Base-by-base conservation (phyloP, 148 eudicot species). In the Arctostaphylos glauca region DNA sequence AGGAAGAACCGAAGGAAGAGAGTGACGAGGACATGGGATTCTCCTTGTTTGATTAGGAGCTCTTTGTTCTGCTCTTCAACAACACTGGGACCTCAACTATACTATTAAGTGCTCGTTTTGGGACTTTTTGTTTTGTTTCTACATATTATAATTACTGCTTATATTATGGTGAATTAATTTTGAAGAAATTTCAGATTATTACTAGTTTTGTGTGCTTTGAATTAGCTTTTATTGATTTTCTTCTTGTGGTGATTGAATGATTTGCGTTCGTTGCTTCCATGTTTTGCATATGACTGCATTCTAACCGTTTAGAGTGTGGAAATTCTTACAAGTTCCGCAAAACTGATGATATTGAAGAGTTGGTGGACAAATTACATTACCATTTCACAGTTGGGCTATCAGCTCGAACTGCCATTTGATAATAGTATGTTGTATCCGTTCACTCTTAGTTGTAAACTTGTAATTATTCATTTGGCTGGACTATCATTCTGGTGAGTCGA, bases 1-100 rank as follows among this genome's bases (percentile, higher is more conserved):
- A 84, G 86, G 83, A 84, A 55, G 86, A 84, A 14, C 56, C 86
- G 0, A 84, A 84, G 81, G 86, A 84, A 52, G 86, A 84, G 48
- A 84, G 83, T 54, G 86, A 84, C 5, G 86, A 84, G 0, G 86
- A 84, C 53, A 64, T 84, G 86, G 86, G 86, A 52, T 80, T 84
- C 70, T 73, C 80, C 48, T 84, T 84, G 83, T 84, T 84, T 46
- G 86, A 84, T 80, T 84, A 84, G 83, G 21, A 31, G 15, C 0
- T 56, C 82, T 54, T 41, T 6, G 13, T 49, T 70, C 31, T 13
- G 43, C 5, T 12, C 43, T 66, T 66, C 16, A 12, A 16, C 15
- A 66, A 66, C 15, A 66, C 31, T 66, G 71, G 44, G 7, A 25
- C 43, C 31, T 16, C 4, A 66, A 4, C 23, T 66, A 25, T 9